Percentiles rank a stretch among this genome's conserved stretches.
phyloP scores from a whole-genome alignment of 2,329 filamentous ascomycete species.

The Emmonsiellopsis sp. region DNA sequence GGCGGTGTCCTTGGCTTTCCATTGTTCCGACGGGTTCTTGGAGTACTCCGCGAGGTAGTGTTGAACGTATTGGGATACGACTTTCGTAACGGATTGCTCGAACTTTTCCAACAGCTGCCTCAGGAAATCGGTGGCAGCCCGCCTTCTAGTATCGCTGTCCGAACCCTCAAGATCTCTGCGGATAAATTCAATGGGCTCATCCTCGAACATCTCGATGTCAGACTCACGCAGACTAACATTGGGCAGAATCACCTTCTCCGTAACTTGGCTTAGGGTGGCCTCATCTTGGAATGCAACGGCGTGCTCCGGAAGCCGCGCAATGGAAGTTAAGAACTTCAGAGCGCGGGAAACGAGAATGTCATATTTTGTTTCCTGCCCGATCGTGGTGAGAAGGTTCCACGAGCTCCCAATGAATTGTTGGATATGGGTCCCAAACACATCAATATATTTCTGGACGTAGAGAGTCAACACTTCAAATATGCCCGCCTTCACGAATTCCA shows the following conservation, averaged over 20 bases:
- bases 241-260: slow-evolving; percentile 91
- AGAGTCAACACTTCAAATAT: slow-evolving; percentile 87
- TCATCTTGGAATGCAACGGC: slow-evolving; percentile 79
- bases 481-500: slow-evolving; percentile 83
- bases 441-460: slow-evolving; percentile 90
- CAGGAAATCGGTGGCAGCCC: slow-evolving; percentile 91
- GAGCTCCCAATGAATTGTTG: slow-evolving; percentile 79
- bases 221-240: slow-evolving; percentile 88
- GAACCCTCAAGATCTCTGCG: slow-evolving; percentile 90
- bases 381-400: slow-evolving; percentile 82
- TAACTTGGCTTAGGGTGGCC: slow-evolving; percentile 70
- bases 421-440: slow-evolving; percentile 76
- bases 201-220: slow-evolving; percentile 92
- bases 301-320: slow-evolving; percentile 69
- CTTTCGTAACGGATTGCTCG: slow-evolving; percentile 70
- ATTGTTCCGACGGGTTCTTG: slow-evolving; percentile 60
- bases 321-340: slow-evolving; percentile 84
- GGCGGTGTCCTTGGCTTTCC: slow-evolving; percentile 98
- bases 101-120: slow-evolving; percentile 83
- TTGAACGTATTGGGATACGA: slow-evolving; percentile 80
- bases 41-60: slow-evolving; percentile 71
- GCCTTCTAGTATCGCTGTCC: slow-evolving; percentile 83
- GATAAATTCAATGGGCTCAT: slow-evolving; percentile 98
- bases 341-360: slow-evolving; percentile 92
- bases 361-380: slow-evolving; percentile 82